Conservation (phyloP, 139 green algal genomes). For the Chlamydomonas urium region DNA sequence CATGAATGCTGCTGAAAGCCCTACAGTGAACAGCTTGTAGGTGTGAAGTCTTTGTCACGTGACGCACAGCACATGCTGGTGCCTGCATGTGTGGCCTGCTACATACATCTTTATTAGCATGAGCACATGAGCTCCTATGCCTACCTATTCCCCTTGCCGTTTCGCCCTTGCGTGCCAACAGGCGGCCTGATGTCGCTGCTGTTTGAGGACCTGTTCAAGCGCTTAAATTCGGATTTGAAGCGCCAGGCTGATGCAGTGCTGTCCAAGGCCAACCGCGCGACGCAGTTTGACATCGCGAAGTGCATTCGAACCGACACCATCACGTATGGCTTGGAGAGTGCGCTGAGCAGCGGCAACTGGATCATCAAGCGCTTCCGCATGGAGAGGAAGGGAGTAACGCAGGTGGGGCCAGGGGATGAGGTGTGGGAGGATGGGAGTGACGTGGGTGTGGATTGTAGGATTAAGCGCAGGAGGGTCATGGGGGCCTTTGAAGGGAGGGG, state of each 20-base stretch:
- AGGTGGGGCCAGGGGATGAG: slow-evolving; percentile 41
- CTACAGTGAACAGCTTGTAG: too few relatives aligned
- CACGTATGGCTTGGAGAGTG: slow-evolving; percentile 89
- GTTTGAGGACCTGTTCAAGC: slow-evolving; percentile 99
- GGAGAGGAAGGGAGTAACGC: slow-evolving; percentile 96
- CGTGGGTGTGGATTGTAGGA: neutral
- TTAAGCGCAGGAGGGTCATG: neutral
- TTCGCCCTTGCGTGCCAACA: slow-evolving; percentile 23
- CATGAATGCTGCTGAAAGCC: too few relatives aligned
- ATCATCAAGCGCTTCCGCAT: slow-evolving; percentile 97
- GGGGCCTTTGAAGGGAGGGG: too few relatives aligned
- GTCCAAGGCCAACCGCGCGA: slow-evolving; percentile 66
- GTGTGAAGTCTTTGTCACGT: too few relatives aligned
- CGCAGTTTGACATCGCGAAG: slow-evolving; percentile 91
- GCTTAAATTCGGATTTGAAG: slow-evolving; percentile 85
- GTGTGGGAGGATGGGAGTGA: neutral
- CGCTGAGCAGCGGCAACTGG: slow-evolving; percentile 94
- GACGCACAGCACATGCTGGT: too few relatives aligned
- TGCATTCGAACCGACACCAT: slow-evolving; percentile 90
- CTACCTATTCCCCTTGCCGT: too few relatives aligned
- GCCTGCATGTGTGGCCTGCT: too few relatives aligned
- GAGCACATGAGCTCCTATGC: too few relatives aligned
- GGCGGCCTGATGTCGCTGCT: slow-evolving; percentile 92
- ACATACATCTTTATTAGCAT: too few relatives aligned
- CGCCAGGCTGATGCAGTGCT: slow-evolving; percentile 79